Evolutionary conservation across 768 basidiomycete genomes (phyloP), one percentile per base, ranked within the genome.

Genomic region (Agaricus blazei): DNA sequence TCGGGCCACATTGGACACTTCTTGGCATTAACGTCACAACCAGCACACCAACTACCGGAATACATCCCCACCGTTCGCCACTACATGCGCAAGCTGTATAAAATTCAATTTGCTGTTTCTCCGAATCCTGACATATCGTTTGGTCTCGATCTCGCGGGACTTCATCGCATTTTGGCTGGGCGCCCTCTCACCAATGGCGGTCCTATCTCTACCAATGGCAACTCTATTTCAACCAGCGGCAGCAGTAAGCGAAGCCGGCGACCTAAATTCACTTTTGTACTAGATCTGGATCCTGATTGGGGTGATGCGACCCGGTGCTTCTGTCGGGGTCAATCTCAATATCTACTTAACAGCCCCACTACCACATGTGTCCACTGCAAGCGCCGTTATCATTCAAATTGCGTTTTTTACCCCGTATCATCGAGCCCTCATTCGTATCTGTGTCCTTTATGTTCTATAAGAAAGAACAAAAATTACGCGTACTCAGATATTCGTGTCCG

Each of bases 11-110:
- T 93, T 58, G 90, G 90, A 6, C 87, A 88, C 66, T 93, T 93
- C 70, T 69, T 92, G 52, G 76, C 85, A 2, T 90, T 80, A 61
- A 87, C 86, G 12, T 82, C 84, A 1, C 80, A 83, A 61, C 76
- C 81, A 31, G 76, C 77, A 36, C 87, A 91, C 57, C 90, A 90
- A 64, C 81, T 83, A n/a, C 72, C 76, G 3, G 87, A 89, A 53
- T 87, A 85, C 62, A 84, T 93, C 40, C 80, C 85, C 14, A 90
- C 91, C 67, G 89, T 92, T 11, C 83, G 90, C 31, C 91, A 93
- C 67, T 93, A 87, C 67, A 91, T 93, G 89, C 85, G 90, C 60
- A 93, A 93, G 71, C 72, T 93, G 14, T 93, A 85, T 75, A 87
- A 85, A 72, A 88, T 93, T 51, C 90, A 92, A 69, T 92, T 93